These are phyloP conservation scores for Pachyrhizus erosus DNA, from an alignment of 306 rosid genomes.

Conservation along the genomic window DNA sequence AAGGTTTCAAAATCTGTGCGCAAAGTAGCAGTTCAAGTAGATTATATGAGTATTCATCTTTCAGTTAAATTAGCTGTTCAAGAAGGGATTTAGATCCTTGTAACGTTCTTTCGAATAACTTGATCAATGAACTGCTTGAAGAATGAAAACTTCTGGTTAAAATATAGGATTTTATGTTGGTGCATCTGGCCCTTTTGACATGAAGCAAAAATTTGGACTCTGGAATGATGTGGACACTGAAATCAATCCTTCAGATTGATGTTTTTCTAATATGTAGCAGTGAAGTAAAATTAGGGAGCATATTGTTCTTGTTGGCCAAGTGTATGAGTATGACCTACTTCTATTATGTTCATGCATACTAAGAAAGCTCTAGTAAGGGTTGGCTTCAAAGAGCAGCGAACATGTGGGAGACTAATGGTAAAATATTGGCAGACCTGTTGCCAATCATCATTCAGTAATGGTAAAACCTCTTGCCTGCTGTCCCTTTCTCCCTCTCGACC, in stretches of 20 bases:
- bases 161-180: constrained; percentile 74
- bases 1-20: constrained; percentile 77
- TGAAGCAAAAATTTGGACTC: neutral
- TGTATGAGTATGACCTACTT: no score
- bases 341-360: no score
- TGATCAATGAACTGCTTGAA: constrained; percentile 7
- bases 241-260: no score
- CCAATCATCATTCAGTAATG: neutral
- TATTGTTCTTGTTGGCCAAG: no score
- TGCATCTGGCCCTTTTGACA: constrained; percentile 80
- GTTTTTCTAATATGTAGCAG: no score
- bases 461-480: neutral
- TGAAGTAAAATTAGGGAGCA: no score
- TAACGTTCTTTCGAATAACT: constrained; percentile 23
- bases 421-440: neutral
- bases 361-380: no score
- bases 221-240: no score
- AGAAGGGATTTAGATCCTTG: constrained; percentile 75
- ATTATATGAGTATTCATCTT: constrained; percentile 63
- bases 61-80: constrained; percentile 63
- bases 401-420: no score
- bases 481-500: no score
- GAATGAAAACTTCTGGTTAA: constrained; percentile 36
- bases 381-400: no score
- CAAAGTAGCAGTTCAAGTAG: constrained; percentile 36